Evolutionary conservation across 345 rosid species (phyloP), one percentile per base, ranked within the genome.

Genomic region (Citrus hindsii): DNA sequence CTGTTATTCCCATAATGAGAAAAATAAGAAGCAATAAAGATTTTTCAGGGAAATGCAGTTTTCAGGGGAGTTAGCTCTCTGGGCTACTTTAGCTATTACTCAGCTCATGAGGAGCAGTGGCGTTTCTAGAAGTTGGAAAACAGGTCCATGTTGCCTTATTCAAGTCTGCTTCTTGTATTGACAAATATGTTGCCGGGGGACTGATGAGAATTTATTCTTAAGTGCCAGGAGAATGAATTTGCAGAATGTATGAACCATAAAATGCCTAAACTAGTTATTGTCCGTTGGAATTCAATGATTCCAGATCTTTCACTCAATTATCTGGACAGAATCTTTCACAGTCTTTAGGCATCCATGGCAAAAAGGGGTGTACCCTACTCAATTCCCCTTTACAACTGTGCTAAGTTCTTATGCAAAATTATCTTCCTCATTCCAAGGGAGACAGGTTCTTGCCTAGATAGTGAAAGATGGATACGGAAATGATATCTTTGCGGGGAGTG

Each of bases 271-370:
- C 9, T 77, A 60, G 97, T 92, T 76, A 78, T 83, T 19, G 92
- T 87, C 81, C 86, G 94, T 77, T 94, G 92, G 92, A 92, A 94
- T 79, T 86, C 98, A 53, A 84, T 92, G 91, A 83, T 91, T 69
- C 85, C 89, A 28, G 94, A 97, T 48, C 82, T 91, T 66, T 80
- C 89, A 14, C 76, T 85, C 60, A 91, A 89, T 77, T 83, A 87
- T 69, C 56, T 76, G 51, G 89, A 91, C 62, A 69, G 79, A 94
- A 83, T 89, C 92, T 81, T 83, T 90, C 65, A 42, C 51, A 14
- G 79, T 83, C 56, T 94, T 89, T 83, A 88, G 80, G 77, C 83
- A 87, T 67, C 82, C 89, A 92, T 84, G 59, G 48, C 82, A 82
- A 81, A 71, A 79, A 13, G 80, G 79, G 59, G 75, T 87, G 85